Evolutionary conservation across 768 basidiomycete species (phyloP).

Genomic region (Lentinula edodes): DNA sequence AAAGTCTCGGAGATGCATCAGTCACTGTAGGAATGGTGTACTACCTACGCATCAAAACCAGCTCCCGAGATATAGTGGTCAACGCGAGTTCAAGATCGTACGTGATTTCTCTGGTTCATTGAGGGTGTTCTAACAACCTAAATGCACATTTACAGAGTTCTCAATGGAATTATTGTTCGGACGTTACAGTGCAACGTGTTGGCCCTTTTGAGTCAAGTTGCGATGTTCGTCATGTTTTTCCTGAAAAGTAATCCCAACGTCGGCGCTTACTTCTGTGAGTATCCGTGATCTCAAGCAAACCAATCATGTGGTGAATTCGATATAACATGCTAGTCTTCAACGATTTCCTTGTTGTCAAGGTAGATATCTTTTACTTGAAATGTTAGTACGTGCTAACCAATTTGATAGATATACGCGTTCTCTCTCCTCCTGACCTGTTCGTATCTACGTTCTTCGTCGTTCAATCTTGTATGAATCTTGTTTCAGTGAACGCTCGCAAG

Average conservation of each 20-base stretch:
- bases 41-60: constrained; percentile 3
- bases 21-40: constrained; percentile 4
- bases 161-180: constrained; percentile 1
- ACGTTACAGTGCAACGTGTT: constrained; percentile 1
- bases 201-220: constrained; percentile 1
- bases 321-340: background rate
- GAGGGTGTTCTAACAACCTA: background rate
- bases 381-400: background rate
- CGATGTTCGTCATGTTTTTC: constrained; percentile 6
- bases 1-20: constrained; percentile 2
- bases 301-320: background rate
- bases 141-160: background rate
- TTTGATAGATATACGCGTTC: background rate
- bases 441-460: background rate
- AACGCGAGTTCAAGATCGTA: constrained; percentile 5
- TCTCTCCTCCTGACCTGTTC: constrained; percentile 1
- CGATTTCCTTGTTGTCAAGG: constrained; percentile 4
- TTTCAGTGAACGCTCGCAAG: constrained; percentile 3
- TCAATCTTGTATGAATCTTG: background rate
- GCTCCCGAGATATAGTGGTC: background rate
- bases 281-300: background rate
- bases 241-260: background rate
- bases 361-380: background rate
- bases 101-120: background rate
- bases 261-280: constrained; percentile 2